Evolutionary conservation across 306 rosid genomes (phyloP), one percentile per base, ranked within the genome.

Genomic region (Myrica gale): DNA sequence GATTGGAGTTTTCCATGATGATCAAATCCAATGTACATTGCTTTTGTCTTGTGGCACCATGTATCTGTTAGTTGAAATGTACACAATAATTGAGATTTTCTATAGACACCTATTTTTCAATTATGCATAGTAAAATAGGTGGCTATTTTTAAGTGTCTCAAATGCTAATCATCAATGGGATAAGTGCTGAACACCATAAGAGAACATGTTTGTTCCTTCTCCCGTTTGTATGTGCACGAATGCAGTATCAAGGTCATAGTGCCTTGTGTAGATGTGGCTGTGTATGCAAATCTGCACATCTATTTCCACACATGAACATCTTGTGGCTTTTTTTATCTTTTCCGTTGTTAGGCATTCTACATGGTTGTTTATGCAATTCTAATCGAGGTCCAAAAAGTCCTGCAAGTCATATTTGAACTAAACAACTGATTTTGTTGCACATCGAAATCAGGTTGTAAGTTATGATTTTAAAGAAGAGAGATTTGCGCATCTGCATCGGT

Each of bases 381-480:
- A 8, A 17, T 65, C 9, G n/a, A 6, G 7, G 15, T 20, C 17
- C n/a, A 11, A 21, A 41, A 42, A 9, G 4, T 42, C 42, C 26
- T 65, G 26, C 70, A 41, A 65, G 21, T 41, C 39, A 66, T 66
- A 43, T 41, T 66, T 66, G 50, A 42, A 16, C 11, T 41, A 43
- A 66, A 8, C 23, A 42, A 66, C 15, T 83, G 60, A 80, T 73
- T 37, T 44, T 75, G 32, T 69, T 66, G 66, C 45, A 75, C 73
- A 32, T 65, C 66, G 44, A 50, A 76, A 73, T 75, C 87, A 93
- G 98, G 97, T 94, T 65, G 96, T 94, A 73, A 80, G 98, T 72
- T 93, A 92, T 45, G 96, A 92, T 89, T 94, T 94, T 80, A 94
- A 94, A 82, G 86, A 85, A 85, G 86, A 88, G 79, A 84, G 98